Percentiles rank a stretch among this genome's conserved stretches.
Evolutionary conservation across 2,329 filamentous ascomycete genomes (phyloP).

Genomic region (Rhinocladiella mackenziei): DNA sequence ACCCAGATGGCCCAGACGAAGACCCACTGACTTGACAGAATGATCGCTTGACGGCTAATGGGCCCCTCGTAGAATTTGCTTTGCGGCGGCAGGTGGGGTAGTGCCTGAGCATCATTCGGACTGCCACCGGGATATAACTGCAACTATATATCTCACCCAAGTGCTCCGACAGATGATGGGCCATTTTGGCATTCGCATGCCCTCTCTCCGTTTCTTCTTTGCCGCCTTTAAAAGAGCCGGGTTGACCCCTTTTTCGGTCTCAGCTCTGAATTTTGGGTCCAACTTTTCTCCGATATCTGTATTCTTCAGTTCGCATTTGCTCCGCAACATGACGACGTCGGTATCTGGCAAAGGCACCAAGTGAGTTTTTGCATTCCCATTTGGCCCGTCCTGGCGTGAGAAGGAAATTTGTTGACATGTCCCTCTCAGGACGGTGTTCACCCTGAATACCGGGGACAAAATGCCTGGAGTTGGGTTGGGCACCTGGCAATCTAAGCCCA

Average conservation of each 20-base stretch:
- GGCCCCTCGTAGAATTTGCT: too few species aligned
- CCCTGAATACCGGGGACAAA: conserved; percentile 39
- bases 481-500: conserved; percentile 71
- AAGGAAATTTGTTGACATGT: conserved; percentile 3
- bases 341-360: conserved; percentile 26
- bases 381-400: background rate
- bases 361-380: conserved; percentile 20
- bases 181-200: conserved; percentile 15
- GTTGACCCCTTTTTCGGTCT: conserved; percentile 5
- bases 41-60: too few species aligned
- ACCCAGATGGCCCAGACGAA: too few species aligned
- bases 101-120: background rate
- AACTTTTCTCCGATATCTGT: conserved; percentile 1
- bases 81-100: too few species aligned
- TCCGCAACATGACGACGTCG: conserved; percentile 21
- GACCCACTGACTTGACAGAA: too few species aligned
- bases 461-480: conserved; percentile 65
- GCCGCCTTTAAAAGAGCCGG: conserved; percentile 12
- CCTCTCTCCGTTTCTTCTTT: conserved; percentile 8
- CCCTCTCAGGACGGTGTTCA: conserved; percentile 29
- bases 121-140: conserved; percentile 21
- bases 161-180: conserved; percentile 1
- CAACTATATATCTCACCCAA: conserved; percentile 12
- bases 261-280: conserved; percentile 1
- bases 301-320: conserved; percentile 4